phyloP scores from a whole-genome alignment of 352 stramenopile species.

The Pythium plurisporium region DNA sequence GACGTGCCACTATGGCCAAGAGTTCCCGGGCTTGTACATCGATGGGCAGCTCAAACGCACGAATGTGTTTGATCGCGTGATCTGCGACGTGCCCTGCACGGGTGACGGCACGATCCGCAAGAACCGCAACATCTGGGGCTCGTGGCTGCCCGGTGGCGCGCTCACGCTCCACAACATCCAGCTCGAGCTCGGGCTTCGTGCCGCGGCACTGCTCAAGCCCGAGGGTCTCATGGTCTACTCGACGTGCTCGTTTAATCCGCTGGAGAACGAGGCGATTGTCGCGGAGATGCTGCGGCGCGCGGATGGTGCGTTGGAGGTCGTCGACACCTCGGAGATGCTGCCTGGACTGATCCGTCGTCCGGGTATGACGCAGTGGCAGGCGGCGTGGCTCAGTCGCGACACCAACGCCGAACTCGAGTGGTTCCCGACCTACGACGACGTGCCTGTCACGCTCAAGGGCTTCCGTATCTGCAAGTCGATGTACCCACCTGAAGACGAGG shows the following conservation, averaged over 20 bases:
- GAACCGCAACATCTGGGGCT: conserved; percentile 90
- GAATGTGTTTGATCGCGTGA: conserved; percentile 94
- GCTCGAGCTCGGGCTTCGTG: conserved; percentile 89
- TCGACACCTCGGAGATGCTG: conserved; percentile 65
- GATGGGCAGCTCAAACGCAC: conserved; percentile 28
- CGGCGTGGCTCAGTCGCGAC: conserved; percentile 58
- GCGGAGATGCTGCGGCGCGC: conserved; percentile 89
- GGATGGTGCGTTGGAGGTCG: conserved; percentile 82
- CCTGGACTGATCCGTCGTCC: conserved; percentile 41
- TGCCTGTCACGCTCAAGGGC: conserved; percentile 53
- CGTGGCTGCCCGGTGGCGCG: conserved; percentile 83
- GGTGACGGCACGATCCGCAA: conserved; percentile 98
- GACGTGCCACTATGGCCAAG: conserved; percentile 89
- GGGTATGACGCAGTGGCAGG: conserved; percentile 53
- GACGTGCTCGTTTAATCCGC: conserved; percentile 97
- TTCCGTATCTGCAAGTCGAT: conserved; percentile 67
- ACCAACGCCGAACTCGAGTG: conserved; percentile 35
- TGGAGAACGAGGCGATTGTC: conserved; percentile 98
- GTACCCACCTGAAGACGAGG: conserved; percentile 72
- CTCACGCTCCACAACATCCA: conserved; percentile 93
- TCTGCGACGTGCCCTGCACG: conserved; percentile 98
- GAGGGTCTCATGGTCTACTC: conserved; percentile 93
- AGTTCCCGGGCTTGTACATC: conserved; percentile 90
- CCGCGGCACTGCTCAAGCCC: conserved; percentile 85
- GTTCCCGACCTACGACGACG: conserved; percentile 51